Conservation (phyloP, 1,139 yeast species). For the Eremothecium coryli region DNA sequence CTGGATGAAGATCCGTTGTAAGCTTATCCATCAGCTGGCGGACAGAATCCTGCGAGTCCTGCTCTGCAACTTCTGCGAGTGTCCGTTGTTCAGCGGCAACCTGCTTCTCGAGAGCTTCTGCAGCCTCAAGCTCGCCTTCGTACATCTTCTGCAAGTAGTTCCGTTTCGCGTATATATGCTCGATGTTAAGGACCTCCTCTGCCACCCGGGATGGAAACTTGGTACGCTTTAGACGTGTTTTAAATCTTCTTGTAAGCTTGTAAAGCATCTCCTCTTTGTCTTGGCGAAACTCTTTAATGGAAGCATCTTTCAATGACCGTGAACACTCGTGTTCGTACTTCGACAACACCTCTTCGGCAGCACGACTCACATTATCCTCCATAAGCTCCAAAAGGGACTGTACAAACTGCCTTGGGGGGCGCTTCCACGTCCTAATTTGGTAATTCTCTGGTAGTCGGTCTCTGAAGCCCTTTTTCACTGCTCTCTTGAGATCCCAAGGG, state of each 20-base stretch:
- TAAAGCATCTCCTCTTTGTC: conserved; percentile 19
- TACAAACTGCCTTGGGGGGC: conserved; percentile 17
- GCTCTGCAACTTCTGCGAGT: conserved; percentile 15
- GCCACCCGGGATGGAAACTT: conserved; percentile 23
- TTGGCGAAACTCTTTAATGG: conserved; percentile 13
- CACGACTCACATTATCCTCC: conserved; percentile 20
- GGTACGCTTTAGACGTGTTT: conserved; percentile 16
- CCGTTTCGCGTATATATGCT: conserved; percentile 26
- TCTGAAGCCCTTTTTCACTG: conserved; percentile 17
- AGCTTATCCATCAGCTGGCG: conserved; percentile 16
- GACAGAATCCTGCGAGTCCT: conserved; percentile 10
- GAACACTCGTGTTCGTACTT: conserved; percentile 18
- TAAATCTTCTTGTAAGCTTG: conserved; percentile 20
- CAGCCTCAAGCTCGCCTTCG: conserved; percentile 18
- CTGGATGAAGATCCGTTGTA: conserved; percentile 22
- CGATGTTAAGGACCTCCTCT: conserved; percentile 24
- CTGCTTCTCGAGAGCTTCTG: conserved; percentile 21
- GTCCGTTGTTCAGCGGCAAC: conserved; percentile 16
- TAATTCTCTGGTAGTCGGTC: conserved; percentile 19
- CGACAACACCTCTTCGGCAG: conserved; percentile 19
- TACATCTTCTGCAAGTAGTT: conserved; percentile 22
- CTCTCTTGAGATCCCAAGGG: conserved; percentile 24
- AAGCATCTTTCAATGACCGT: conserved; percentile 11
- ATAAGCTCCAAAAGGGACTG: conserved; percentile 18
- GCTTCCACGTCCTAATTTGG: conserved; percentile 20